These are phyloP conservation scores for Gypsophila paniculata DNA, from an alignment of 179 eudicot genomes.

Conservation along the genomic window DNA sequence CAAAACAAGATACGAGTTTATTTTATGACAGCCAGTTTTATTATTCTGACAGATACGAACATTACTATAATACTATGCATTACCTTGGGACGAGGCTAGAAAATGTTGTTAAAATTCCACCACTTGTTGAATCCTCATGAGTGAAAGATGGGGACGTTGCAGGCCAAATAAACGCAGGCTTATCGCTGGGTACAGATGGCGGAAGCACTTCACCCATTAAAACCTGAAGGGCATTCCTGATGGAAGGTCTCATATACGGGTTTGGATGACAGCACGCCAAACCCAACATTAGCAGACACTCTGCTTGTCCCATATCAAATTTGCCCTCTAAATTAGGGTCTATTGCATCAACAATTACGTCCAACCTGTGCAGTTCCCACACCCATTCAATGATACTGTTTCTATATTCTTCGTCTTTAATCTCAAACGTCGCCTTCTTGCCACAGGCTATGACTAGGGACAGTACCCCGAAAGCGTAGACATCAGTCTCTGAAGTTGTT, in stretches of 20 bases:
- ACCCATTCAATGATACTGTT: constrained; percentile 28
- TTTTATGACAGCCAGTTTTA: no score
- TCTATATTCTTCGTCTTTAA: constrained; percentile 6
- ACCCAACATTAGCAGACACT: constrained; percentile 26
- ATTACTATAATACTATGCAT: no score
- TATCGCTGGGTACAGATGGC: constrained; percentile 26
- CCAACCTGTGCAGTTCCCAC: constrained; percentile 26
- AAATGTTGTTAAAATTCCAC: constrained; percentile 16
- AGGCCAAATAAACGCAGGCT: constrained; percentile 36
- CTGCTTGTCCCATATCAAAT: constrained; percentile 22
- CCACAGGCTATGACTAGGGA: constrained; percentile 29
- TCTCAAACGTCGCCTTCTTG: constrained; percentile 16
- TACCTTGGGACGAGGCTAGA: constrained; percentile 21
- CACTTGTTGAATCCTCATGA: constrained; percentile 20
- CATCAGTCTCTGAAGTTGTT: constrained; percentile 33
- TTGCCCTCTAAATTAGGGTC: constrained; percentile 23
- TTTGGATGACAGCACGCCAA: constrained; percentile 39
- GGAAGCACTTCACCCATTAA: constrained; percentile 28
- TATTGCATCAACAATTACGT: constrained; percentile 13
- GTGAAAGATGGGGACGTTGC: constrained; percentile 23
- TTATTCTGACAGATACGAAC: no score
- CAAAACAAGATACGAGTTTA: no score
- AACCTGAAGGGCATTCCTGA: constrained; percentile 30
- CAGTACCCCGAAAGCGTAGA: constrained; percentile 32
- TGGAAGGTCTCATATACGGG: constrained; percentile 33